Conservation (phyloP, 1,139 yeast species). For the Taphrina wiesneri region DNA sequence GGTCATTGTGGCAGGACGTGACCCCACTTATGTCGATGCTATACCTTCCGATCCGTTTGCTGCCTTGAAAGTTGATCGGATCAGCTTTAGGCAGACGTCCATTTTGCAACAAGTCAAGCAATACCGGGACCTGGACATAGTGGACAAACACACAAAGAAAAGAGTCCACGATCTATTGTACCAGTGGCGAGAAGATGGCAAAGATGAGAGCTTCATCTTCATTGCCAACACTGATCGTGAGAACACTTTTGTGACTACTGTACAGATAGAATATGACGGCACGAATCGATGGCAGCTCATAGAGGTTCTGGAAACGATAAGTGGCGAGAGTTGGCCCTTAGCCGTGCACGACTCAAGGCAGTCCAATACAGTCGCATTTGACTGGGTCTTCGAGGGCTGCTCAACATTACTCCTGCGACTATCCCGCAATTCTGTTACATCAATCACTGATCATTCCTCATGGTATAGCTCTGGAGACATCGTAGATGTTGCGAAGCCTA, state of each 20-base stretch:
- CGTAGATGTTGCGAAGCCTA: background rate
- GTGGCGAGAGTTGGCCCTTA: slow-evolving; percentile 7
- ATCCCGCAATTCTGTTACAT: background rate
- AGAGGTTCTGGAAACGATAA: slow-evolving; percentile 6
- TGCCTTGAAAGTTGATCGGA: background rate
- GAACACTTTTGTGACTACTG: background rate
- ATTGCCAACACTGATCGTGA: slow-evolving; percentile 27
- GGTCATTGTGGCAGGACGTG: slow-evolving; percentile 26
- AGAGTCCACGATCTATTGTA: slow-evolving; percentile 16
- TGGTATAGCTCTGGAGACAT: background rate
- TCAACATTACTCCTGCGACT: slow-evolving; percentile 14
- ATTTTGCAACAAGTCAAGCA: background rate
- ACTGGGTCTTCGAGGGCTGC: slow-evolving; percentile 29
- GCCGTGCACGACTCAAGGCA: background rate
- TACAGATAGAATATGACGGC: background rate
- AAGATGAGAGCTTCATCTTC: background rate
- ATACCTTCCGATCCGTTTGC: background rate
- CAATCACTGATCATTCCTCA: background rate
- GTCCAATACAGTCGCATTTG: background rate
- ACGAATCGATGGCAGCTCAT: background rate
- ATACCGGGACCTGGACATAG: slow-evolving; percentile 15
- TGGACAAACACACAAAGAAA: background rate
- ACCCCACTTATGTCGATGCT: slow-evolving; percentile 19
- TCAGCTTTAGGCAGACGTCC: background rate
- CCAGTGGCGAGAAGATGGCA: slow-evolving; percentile 30